Evolutionary conservation across 768 basidiomycete genomes (phyloP).

Genomic region (Auriscalpium vulgare): DNA sequence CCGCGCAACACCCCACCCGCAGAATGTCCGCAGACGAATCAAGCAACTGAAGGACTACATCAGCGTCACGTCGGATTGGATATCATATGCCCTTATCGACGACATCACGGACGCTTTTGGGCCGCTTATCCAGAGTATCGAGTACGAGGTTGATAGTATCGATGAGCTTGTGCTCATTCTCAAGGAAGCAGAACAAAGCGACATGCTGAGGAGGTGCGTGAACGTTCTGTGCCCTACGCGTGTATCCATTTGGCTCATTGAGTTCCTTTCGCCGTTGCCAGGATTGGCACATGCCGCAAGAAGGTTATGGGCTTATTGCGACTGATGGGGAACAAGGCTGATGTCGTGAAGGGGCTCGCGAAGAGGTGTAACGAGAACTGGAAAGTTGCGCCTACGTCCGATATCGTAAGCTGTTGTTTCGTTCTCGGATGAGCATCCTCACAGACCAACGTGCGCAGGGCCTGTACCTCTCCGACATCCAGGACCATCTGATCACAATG

Average conservation of each 20-base stretch:
- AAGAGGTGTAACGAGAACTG: slow-evolving; percentile 99
- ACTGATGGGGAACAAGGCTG: slow-evolving; percentile 99
- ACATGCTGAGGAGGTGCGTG: slow-evolving; percentile 78
- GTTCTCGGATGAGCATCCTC: background rate
- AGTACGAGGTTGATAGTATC: slow-evolving; percentile 98
- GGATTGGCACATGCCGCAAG: slow-evolving; percentile 97
- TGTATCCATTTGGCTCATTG: too few relatives aligned
- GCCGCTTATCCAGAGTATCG: slow-evolving; percentile 95
- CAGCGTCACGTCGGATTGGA: slow-evolving; percentile 98
- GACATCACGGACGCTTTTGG: slow-evolving; percentile 99
- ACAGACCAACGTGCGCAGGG: slow-evolving; percentile 41
- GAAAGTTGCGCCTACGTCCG: slow-evolving; percentile 95
- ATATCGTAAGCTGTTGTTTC: slow-evolving; percentile 57
- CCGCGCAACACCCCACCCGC: slow-evolving; percentile 93
- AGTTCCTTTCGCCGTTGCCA: slow-evolving; percentile 9
- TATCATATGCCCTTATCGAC: slow-evolving; percentile 98
- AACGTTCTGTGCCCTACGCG: background rate
- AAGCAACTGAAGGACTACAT: slow-evolving; percentile 99
- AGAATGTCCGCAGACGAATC: slow-evolving; percentile 95
- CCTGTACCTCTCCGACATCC: slow-evolving; percentile 91
- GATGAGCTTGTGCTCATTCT: slow-evolving; percentile 96
- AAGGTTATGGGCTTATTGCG: slow-evolving; percentile 97
- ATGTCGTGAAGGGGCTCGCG: slow-evolving; percentile 97
- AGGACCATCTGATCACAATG: slow-evolving; percentile 99
- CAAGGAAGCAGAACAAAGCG: slow-evolving; percentile 92